Conservation (phyloP, 805 yeast species). For the Kodamaea lidongshanica region DNA sequence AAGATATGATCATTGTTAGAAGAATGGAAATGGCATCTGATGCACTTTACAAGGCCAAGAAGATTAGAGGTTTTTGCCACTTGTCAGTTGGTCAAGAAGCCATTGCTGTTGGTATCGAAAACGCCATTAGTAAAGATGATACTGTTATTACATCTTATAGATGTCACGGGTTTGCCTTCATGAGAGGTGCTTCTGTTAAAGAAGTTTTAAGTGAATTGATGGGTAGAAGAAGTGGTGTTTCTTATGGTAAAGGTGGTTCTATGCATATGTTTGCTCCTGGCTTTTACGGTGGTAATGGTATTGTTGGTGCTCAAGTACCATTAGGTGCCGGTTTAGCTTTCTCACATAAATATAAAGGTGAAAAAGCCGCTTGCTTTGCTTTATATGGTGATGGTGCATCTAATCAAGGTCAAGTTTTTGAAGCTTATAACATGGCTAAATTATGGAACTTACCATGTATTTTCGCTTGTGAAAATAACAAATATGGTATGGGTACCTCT, state of each 20-base stretch:
- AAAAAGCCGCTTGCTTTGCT: conserved; percentile 72
- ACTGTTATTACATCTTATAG: conserved; percentile 94
- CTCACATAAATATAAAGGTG: conserved; percentile 90
- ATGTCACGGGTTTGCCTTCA: conserved; percentile 97
- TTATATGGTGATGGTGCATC: conserved; percentile 99
- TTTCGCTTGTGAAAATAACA: conserved; percentile 97
- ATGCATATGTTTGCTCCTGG: conserved; percentile 97
- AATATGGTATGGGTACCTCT: conserved; percentile 99
- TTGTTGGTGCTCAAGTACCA: conserved; percentile 99
- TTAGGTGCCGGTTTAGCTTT: conserved; percentile 98
- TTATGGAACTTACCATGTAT: conserved; percentile 94
- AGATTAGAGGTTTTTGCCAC: conserved; percentile 98
- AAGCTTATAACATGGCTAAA: conserved; percentile 98
- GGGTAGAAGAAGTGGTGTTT: conserved; percentile 94
- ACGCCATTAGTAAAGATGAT: conserved; percentile 81
- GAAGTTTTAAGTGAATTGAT: conserved; percentile 90
- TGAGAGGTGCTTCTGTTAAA: conserved; percentile 92
- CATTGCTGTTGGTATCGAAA: conserved; percentile 96
- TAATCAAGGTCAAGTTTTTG: conserved; percentile 98
- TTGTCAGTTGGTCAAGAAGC: conserved; percentile 98
- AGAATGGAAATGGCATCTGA: conserved; percentile 99
- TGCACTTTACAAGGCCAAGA: conserved; percentile 96
- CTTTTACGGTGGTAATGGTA: conserved; percentile 99
- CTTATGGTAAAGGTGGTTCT: conserved; percentile 98
- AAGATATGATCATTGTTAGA: conserved; percentile 89